Evolutionary conservation across 148 eudicot species (phyloP).

Genomic region (Hydrangea macrophylla): DNA sequence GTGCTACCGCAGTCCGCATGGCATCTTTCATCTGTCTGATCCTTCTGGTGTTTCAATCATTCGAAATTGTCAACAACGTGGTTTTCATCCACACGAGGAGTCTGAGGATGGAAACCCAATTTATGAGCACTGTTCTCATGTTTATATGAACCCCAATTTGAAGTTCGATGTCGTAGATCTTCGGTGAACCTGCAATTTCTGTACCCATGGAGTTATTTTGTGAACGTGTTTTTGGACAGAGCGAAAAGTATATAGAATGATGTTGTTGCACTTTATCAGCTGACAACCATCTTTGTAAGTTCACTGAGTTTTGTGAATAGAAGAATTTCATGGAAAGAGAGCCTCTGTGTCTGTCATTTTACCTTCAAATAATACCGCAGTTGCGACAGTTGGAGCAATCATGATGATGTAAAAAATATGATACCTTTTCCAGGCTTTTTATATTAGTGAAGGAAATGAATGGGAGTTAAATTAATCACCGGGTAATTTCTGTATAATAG

Average conservation of each 20-base stretch:
- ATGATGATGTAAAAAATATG: no score
- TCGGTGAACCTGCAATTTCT: conserved; percentile 36
- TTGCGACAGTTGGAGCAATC: neutral
- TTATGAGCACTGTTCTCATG: conserved; percentile 98
- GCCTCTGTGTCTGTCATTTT: neutral
- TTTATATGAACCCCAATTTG: conserved; percentile 74
- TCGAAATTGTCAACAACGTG: conserved; percentile 80
- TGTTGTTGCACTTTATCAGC: conserved; percentile 10
- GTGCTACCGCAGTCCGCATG: conserved; percentile 71
- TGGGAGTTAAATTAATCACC: no score
- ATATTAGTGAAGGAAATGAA: no score
- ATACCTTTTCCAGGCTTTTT: no score
- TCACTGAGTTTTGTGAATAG: conserved; percentile 24
- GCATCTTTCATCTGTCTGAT: conserved; percentile 95
- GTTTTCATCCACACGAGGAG: conserved; percentile 98
- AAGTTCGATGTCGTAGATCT: conserved; percentile 88
- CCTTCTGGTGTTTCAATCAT: conserved; percentile 87
- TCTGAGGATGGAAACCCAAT: conserved; percentile 88
- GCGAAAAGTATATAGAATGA: conserved; percentile 14
- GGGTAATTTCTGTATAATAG: no score
- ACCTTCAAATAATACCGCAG: neutral
- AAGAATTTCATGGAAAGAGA: conserved; percentile 3
- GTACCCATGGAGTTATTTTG: neutral
- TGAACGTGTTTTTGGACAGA: neutral
- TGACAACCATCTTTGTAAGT: conserved; percentile 10